Base-by-base conservation (phyloP, 352 stramenopile species). In the Phytophthora meadii region DNA sequence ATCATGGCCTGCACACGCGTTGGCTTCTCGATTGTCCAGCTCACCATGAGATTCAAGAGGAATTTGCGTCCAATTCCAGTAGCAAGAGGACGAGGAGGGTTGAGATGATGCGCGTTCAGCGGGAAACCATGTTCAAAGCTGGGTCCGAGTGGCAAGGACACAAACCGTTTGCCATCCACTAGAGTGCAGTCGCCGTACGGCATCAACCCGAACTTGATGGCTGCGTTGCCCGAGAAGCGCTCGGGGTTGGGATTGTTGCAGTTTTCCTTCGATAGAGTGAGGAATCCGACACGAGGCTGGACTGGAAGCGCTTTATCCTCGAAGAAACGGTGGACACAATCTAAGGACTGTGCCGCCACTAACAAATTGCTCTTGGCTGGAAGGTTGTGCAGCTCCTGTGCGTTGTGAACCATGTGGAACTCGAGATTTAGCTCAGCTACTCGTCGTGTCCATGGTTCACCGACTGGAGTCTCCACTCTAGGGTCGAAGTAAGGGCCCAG, bases 91-190 rank as follows among this genome's bases (percentile, higher is more conserved):
- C 54, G 45, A 1, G 64, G 69, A n/a, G 49, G 41, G 4, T 70
- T 68, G 2, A 74, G 50, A 17, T 65, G 52, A 49, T 89, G 78
- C 0, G 73, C 68, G 24, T 89, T 89, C 5, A 79, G 64, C 0
- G 81, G 81, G 53, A 88, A 89, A 0, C 79, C 79, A 41, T 89
- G 81, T 57, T 89, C 79, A 41, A 85, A 89, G 50, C 79, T 89
- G 3, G 78, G 78, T 2, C 81, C 81, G 0, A 89, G 47, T 5
- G 81, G 81, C 2, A 89, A 11, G 5, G 79, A 69, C 0, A 64
- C 59, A 48, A 89, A 87, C 17, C 81, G 78, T 10, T 80, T 66
- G 14, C 71, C 75, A 19, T 89, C 78, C 10, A 88, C 69, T n/a
- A 89, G 58, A 5, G 76, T 74, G 40, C 81, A 89, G 60, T 89